phyloP scores from a whole-genome alignment of 1,284 basidiomycete species.

The Cystobasidium sp. region DNA sequence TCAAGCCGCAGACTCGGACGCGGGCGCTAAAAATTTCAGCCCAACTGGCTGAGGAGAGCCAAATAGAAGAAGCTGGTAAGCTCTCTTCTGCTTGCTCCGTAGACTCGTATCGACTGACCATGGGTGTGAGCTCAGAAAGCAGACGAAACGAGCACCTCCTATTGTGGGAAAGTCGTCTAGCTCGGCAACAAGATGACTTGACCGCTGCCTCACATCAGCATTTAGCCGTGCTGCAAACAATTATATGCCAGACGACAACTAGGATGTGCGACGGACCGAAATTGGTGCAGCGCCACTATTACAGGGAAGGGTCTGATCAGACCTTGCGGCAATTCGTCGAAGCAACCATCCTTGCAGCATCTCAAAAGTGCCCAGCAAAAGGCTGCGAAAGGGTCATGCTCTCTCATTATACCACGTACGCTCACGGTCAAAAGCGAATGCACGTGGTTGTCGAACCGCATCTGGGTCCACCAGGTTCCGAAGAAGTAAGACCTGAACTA shows the following conservation, averaged over 20 bases:
- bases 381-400: slow-evolving; percentile 79
- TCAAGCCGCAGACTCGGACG: slow-evolving; percentile 36
- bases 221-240: slow-evolving; percentile 75
- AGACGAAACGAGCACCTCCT: slow-evolving; percentile 81
- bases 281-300: slow-evolving; percentile 80
- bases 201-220: slow-evolving; percentile 91
- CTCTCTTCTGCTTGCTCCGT: slow-evolving; percentile 63
- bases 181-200: slow-evolving; percentile 79
- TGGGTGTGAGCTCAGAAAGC: slow-evolving; percentile 62
- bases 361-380: slow-evolving; percentile 74
- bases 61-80: slow-evolving; percentile 62
- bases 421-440: slow-evolving; percentile 79
- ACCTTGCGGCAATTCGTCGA: slow-evolving; percentile 93
- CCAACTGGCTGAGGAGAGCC: slow-evolving; percentile 50
- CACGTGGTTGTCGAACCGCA: slow-evolving; percentile 31
- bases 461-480: background rate
- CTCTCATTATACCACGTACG: slow-evolving; percentile 83
- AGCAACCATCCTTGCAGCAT: slow-evolving; percentile 71
- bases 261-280: slow-evolving; percentile 60
- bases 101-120: slow-evolving; percentile 48
- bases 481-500: slow-evolving; percentile 6
- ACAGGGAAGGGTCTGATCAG: slow-evolving; percentile 81
- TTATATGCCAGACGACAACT: slow-evolving; percentile 67
- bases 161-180: slow-evolving; percentile 89
- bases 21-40: slow-evolving; percentile 24